These are phyloP conservation scores for Gentiana macrophylla DNA, from an alignment of 257 asterid genomes.

Conservation along the genomic window DNA sequence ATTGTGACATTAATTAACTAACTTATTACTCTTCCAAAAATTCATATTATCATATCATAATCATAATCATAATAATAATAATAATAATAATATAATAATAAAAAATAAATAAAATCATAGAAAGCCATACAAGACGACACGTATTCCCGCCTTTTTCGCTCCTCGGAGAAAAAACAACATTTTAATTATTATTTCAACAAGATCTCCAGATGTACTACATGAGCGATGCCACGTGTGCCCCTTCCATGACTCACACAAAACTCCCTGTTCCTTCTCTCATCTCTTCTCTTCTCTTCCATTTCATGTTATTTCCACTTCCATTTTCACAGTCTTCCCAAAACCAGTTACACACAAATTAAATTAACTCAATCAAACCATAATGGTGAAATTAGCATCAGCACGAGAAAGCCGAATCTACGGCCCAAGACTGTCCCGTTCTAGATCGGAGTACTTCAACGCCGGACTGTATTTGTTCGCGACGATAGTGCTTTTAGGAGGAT, in stretches of 20 bases:
- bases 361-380: conserved; percentile 4
- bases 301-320: background rate
- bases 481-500: conserved; percentile 49
- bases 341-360: background rate
- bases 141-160: too few relatives aligned
- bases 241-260: background rate
- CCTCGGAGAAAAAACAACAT: too few relatives aligned
- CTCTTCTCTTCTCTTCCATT: conserved; percentile 3
- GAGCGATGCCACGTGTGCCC: conserved; percentile 29
- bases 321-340: background rate
- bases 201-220: conserved; percentile 12
- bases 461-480: conserved; percentile 71
- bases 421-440: conserved; percentile 39
- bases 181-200: too few relatives aligned
- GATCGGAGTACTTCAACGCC: conserved; percentile 80
- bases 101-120: too few relatives aligned
- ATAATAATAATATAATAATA: too few relatives aligned
- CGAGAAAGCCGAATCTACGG: conserved; percentile 79
- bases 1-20: too few relatives aligned
- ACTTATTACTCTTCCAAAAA: too few relatives aligned
- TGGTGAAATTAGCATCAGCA: conserved; percentile 92
- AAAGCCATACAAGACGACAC: too few relatives aligned
- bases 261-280: conserved; percentile 5
- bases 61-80: too few relatives aligned
- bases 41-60: too few relatives aligned